phyloP scores from a whole-genome alignment of 441 rosid species.

The Oxalis stricta region DNA sequence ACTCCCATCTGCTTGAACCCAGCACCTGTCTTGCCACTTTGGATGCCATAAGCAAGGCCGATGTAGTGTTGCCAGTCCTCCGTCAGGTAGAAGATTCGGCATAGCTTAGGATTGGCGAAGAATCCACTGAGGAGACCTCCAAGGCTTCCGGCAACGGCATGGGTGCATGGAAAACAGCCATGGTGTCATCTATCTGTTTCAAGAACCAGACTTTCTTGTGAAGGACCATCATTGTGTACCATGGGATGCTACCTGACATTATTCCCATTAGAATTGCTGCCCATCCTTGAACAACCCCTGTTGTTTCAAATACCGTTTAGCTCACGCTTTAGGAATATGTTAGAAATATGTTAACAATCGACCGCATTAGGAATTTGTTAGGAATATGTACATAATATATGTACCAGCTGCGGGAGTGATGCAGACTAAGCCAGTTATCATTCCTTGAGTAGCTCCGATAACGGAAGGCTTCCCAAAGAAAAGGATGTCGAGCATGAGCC shows the following conservation, averaged over 20 bases:
- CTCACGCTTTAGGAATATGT: too few species aligned
- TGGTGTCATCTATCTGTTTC: conserved; percentile 29
- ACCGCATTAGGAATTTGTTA: background rate
- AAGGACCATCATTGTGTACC: conserved; percentile 51
- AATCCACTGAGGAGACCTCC: conserved; percentile 48
- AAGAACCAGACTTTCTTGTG: conserved; percentile 23
- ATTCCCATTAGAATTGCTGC: conserved; percentile 41
- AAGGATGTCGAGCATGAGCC: conserved; percentile 28
- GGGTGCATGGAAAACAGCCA: conserved; percentile 53
- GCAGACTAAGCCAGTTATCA: conserved; percentile 56
- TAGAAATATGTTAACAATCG: background rate
- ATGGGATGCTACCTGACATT: conserved; percentile 40
- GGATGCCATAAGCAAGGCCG: conserved; percentile 22
- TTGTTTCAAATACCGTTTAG: too few species aligned
- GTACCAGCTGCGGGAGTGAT: conserved; percentile 50
- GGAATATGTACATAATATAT: background rate
- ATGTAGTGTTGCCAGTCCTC: conserved; percentile 26
- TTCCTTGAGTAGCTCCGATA: conserved; percentile 39
- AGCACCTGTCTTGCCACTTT: conserved; percentile 7
- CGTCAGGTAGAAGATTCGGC: conserved; percentile 28
- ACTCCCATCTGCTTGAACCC: conserved; percentile 27
- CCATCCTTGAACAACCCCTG: conserved; percentile 48
- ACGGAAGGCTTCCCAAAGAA: conserved; percentile 33
- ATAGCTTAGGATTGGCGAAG: conserved; percentile 31
- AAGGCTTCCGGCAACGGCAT: conserved; percentile 38